A percentile compares a stretch with the other conserved stretches of the same genome.
Conservation (phyloP, 441 rosid genomes). For the Syzygium syzygioides region DNA sequence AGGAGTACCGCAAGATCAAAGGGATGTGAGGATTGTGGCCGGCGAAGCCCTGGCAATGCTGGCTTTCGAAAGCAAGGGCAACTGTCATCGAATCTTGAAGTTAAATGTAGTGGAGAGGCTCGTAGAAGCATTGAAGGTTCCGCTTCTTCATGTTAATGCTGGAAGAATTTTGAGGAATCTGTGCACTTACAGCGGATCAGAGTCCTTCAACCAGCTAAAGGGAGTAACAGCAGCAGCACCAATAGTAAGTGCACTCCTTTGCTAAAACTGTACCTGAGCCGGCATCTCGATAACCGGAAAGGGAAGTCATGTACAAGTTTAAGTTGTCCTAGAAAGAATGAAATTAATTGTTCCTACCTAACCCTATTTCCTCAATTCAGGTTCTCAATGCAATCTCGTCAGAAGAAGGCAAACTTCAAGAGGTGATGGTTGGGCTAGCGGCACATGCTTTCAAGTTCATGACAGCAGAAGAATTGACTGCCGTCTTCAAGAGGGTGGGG, state of each 20-base stretch:
- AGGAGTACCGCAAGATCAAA: constrained; percentile 29
- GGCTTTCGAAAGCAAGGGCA: constrained; percentile 61
- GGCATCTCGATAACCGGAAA: neutral
- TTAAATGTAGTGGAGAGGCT: constrained; percentile 40
- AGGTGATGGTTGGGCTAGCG: constrained; percentile 90
- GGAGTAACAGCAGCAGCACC: constrained; percentile 57
- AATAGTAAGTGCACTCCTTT: constrained; percentile 33
- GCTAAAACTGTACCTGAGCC: neutral
- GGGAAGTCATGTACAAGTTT: neutral
- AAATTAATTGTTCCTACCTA: neutral
- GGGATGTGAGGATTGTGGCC: constrained; percentile 54
- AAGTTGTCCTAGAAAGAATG: neutral
- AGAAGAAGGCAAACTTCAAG: constrained; percentile 59
- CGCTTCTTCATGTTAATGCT: constrained; percentile 51
- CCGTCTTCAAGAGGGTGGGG: constrained; percentile 35
- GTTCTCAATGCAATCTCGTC: constrained; percentile 53
- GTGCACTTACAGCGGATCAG: constrained; percentile 48
- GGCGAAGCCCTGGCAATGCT: constrained; percentile 93
- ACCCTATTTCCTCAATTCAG: constrained; percentile 25
- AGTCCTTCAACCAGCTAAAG: constrained; percentile 35
- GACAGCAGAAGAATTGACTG: constrained; percentile 42
- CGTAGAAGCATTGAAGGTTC: constrained; percentile 42
- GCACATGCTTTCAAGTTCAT: constrained; percentile 56
- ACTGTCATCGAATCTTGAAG: constrained; percentile 66
- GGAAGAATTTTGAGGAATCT: constrained; percentile 75